A percentile compares a stretch with the other conserved stretches of the same genome.
Conservation (phyloP, 768 basidiomycete species). For the Macrolepiota dolichaula region DNA sequence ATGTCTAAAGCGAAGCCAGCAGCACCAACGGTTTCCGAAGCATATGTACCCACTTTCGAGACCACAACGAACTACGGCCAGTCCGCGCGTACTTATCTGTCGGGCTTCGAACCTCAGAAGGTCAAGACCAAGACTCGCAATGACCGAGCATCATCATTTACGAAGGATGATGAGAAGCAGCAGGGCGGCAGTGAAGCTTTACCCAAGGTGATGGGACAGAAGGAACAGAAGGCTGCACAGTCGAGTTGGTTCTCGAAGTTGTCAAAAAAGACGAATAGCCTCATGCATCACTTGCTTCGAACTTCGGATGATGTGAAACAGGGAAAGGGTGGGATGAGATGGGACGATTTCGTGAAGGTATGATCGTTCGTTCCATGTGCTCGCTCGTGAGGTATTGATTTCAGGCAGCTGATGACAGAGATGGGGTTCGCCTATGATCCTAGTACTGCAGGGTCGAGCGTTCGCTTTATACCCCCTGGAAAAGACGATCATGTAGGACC, state of each 20-base stretch:
- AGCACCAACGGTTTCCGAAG: constrained; percentile 28
- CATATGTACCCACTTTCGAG: constrained; percentile 35
- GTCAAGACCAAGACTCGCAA: constrained; percentile 70
- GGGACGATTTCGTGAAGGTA: constrained; percentile 78
- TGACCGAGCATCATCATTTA: constrained; percentile 50
- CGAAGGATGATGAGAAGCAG: constrained; percentile 37
- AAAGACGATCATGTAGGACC: constrained; percentile 34
- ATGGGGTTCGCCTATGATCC: constrained; percentile 77
- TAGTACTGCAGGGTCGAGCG: constrained; percentile 77
- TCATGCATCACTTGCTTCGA: constrained; percentile 64
- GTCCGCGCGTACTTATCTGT: constrained; percentile 69
- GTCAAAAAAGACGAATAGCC: constrained; percentile 52
- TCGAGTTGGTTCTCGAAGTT: constrained; percentile 55
- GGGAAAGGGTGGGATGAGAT: constrained; percentile 62
- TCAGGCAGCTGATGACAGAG: constrained; percentile 63
- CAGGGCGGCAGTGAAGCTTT: constrained; percentile 39
- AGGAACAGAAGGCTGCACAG: constrained; percentile 38
- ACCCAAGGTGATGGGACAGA: constrained; percentile 35
- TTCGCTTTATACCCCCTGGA: constrained; percentile 76
- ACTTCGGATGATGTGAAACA: constrained; percentile 53
- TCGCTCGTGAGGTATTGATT: neutral
- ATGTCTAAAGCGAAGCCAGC: constrained; percentile 16
- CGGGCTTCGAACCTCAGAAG: constrained; percentile 45
- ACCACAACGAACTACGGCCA: constrained; percentile 50
- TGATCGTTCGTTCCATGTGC: neutral